phyloP scores from a whole-genome alignment of 2,329 filamentous ascomycete genomes.

The Colletotrichum eleusines region DNA sequence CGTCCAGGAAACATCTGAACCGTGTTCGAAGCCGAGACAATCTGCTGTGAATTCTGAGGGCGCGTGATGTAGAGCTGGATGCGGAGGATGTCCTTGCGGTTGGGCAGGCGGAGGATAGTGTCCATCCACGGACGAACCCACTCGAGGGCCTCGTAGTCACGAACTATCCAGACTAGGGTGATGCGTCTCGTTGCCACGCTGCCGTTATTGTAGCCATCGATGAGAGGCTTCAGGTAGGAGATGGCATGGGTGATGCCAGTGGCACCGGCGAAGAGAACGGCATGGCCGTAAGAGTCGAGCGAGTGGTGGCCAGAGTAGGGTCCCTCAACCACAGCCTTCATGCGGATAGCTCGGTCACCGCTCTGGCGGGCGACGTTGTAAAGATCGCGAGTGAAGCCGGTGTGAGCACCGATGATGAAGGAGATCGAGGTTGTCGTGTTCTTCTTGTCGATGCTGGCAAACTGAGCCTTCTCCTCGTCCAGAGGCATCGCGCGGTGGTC shows the following conservation, averaged over 20 bases:
- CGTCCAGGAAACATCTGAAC: constrained; percentile 94
- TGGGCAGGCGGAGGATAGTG: constrained; percentile 79
- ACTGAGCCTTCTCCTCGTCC: constrained; percentile 53
- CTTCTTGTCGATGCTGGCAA: constrained; percentile 55
- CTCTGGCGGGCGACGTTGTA: constrained; percentile 74
- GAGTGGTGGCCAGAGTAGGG: constrained; percentile 88
- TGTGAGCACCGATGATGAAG: constrained; percentile 88
- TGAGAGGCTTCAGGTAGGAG: constrained; percentile 83
- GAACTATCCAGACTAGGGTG: constrained; percentile 92
- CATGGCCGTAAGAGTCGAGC: constrained; percentile 92
- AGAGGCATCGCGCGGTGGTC: constrained; percentile 51
- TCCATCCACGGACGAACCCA: constrained; percentile 93
- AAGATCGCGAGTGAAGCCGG: constrained; percentile 87
- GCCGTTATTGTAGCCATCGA: constrained; percentile 75
- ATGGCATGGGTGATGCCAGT: constrained; percentile 97
- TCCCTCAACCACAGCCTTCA: constrained; percentile 85
- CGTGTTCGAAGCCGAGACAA: constrained; percentile 79
- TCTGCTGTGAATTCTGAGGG: constrained; percentile 85
- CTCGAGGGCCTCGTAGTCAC: constrained; percentile 88
- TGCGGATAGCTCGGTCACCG: constrained; percentile 66
- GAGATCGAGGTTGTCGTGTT: constrained; percentile 71
- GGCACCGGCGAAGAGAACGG: constrained; percentile 89
- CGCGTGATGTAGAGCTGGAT: constrained; percentile 93
- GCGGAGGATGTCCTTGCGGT: constrained; percentile 83
- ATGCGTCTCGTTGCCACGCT: constrained; percentile 85